Base-by-base conservation (phyloP, 2,329 filamentous ascomycete genomes). In the Torrubiellomyces zombiae region DNA sequence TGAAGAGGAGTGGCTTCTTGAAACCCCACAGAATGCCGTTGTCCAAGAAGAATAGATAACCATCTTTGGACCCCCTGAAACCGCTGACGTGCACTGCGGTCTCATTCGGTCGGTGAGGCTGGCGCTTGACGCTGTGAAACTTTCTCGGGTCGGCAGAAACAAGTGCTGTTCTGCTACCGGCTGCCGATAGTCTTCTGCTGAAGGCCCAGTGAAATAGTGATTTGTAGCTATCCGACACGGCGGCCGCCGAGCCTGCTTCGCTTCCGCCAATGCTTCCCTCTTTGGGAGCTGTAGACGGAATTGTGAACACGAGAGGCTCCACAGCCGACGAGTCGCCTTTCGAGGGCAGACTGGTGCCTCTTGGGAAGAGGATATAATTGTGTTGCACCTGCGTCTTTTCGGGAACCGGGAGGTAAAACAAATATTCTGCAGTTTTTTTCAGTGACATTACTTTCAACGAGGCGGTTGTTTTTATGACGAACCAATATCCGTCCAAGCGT, bases 11-110 rank as follows among this genome's bases (percentile, higher is more conserved):
- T 1, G 73, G 73, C 45, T 77, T 78, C 48, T 75, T 76, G 54
- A 73, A 78, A 1, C 60, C 71, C 69, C 71, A 78, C 6, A 78
- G 43, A 27, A 78, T 75, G 9, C 73, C 73, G 14, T 58, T 69
- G 16, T 69, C 61, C 10, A 78, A 50, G 40, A 77, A 75, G 40
- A 75, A 77, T 1, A 77, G 51, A 34, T 63, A 75, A 1, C 72
- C 73, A 30, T 78, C 73, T 43, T 77, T 78, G 29, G 63, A 71
- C 12, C 73, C 73, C 21, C 72, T 57, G 47, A 75, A 75, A 2
- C 63, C 72, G 37, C 65, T 69, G 21, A 77, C 63, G 35, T 75
- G 69, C 11, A 75, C 70, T 0, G 71, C 69, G 38, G 62, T 65
- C 34, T 77, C 72, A 26, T 55, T 58, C 1, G 66, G 68, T 15